A percentile compares a stretch with the other conserved stretches of the same genome.
Conservation (phyloP, 352 stramenopile species). For the Phytophthora colocasiae region DNA sequence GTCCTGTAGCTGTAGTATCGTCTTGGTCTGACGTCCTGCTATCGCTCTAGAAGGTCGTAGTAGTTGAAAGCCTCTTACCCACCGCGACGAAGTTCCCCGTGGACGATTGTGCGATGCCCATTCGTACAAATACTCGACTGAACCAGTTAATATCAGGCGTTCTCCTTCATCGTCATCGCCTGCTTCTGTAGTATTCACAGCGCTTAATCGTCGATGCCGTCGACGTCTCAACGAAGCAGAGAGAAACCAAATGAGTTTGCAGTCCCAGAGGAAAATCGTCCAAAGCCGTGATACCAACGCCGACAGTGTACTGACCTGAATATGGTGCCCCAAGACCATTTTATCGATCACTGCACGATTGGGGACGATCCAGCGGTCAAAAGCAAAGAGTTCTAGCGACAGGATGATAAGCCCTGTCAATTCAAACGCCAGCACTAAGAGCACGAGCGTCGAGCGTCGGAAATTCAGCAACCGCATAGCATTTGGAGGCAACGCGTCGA, state of each 20-base stretch:
- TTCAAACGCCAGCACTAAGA: slow-evolving; percentile 19
- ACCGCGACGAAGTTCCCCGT: background rate
- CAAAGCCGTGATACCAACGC: slow-evolving; percentile 28
- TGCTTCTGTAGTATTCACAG: background rate
- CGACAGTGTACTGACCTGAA: slow-evolving; percentile 21
- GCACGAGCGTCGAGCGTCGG: slow-evolving; percentile 24
- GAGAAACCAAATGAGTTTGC: slow-evolving; percentile 35
- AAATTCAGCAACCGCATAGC: slow-evolving; percentile 29
- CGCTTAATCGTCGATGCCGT: slow-evolving; percentile 15
- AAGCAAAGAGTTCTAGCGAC: slow-evolving; percentile 37
- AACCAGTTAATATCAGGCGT: slow-evolving; percentile 26
- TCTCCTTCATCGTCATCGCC: slow-evolving; percentile 29
- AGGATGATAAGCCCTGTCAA: slow-evolving; percentile 27
- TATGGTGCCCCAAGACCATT: slow-evolving; percentile 11
- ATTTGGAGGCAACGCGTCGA: slow-evolving; percentile 40
- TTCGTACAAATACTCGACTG: slow-evolving; percentile 40
- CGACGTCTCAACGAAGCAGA: slow-evolving; percentile 14
- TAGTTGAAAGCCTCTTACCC: slow-evolving; percentile 8
- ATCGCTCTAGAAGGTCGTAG: slow-evolving; percentile 11
- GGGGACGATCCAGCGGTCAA: slow-evolving; percentile 21
- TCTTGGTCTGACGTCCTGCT: background rate
- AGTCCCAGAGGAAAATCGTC: slow-evolving; percentile 39
- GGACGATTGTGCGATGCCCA: slow-evolving; percentile 19
- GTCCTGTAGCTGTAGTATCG: background rate
- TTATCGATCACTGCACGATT: slow-evolving; percentile 14